phyloP scores from a whole-genome alignment of 2,329 filamentous ascomycete genomes.

The Diplodia intermedia region DNA sequence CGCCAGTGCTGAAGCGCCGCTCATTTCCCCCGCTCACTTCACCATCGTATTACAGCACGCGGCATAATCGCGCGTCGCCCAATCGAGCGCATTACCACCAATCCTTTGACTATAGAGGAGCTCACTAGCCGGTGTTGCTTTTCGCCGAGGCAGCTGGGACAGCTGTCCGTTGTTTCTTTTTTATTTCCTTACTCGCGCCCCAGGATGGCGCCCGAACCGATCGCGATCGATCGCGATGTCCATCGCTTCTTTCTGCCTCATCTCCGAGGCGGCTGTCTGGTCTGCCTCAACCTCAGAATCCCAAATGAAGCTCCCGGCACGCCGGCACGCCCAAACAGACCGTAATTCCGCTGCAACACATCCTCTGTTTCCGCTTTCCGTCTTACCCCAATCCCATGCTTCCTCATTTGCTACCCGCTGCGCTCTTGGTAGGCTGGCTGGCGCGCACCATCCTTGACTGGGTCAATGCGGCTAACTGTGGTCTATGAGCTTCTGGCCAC shows the following conservation, averaged over 20 bases:
- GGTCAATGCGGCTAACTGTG: constrained; percentile 25
- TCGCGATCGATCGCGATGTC: constrained; percentile 29
- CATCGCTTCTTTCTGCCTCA: constrained; percentile 18
- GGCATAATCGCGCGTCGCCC: constrained; percentile 20
- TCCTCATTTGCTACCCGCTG: constrained; percentile 20
- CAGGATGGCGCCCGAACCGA: constrained; percentile 12
- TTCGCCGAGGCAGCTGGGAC: constrained; percentile 19
- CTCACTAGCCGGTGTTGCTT: constrained; percentile 22
- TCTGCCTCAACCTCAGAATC: constrained; percentile 18
- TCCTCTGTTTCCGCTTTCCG: constrained; percentile 23
- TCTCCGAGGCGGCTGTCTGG: constrained; percentile 22
- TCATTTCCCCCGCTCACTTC: constrained; percentile 23
- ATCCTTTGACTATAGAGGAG: constrained; percentile 12
- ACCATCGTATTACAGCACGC: background rate
- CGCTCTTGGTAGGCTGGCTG: constrained; percentile 10
- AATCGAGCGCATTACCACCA: constrained; percentile 9
- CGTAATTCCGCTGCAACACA: constrained; percentile 10
- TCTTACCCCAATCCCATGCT: background rate
- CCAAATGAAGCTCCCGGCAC: constrained; percentile 20
- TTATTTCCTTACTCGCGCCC: constrained; percentile 3
- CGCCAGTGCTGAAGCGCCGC: constrained; percentile 11
- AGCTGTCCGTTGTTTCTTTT: constrained; percentile 13
- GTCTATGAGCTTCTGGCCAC: constrained; percentile 28
- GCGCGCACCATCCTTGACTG: constrained; percentile 21
- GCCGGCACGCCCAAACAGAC: constrained; percentile 20